Evolutionary conservation across 192 early-diverging fungal species (phyloP).

Genomic region (Dispira simplex): DNA sequence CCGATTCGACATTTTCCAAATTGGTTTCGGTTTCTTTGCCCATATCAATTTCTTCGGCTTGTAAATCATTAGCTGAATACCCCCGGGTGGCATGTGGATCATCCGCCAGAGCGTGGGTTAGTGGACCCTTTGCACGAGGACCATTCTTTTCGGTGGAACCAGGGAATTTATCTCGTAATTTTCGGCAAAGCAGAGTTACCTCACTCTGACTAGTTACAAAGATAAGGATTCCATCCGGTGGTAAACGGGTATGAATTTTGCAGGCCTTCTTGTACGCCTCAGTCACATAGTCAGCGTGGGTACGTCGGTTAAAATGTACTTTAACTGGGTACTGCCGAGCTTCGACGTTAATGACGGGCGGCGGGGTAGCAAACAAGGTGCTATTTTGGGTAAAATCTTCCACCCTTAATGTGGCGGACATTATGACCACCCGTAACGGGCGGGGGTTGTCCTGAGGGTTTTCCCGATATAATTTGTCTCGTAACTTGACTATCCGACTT

Average conservation of each 20-base stretch:
- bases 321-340: constrained; percentile 78
- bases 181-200: constrained; percentile 60
- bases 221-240: constrained; percentile 84
- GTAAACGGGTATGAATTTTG: constrained; percentile 90
- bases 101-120: constrained; percentile 13
- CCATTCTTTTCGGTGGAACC: neutral
- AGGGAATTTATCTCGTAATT: constrained; percentile 61
- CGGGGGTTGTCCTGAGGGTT: constrained; percentile 24
- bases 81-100: too few species aligned
- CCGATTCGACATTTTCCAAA: constrained; percentile 29
- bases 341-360: constrained; percentile 85
- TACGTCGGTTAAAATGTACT: constrained; percentile 86
- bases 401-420: constrained; percentile 96
- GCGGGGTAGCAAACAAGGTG: constrained; percentile 52
- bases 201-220: constrained; percentile 95
- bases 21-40: constrained; percentile 20
- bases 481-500: constrained; percentile 69
- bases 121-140: constrained; percentile 11
- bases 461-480: constrained; percentile 43
- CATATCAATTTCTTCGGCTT: constrained; percentile 25
- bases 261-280: constrained; percentile 84
- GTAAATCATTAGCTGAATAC: constrained; percentile 24
- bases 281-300: constrained; percentile 76
- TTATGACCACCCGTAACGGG: constrained; percentile 90
- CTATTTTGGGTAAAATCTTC: constrained; percentile 86